Conservation (phyloP, 179 eudicot genomes). For the Silene vulgaris region DNA sequence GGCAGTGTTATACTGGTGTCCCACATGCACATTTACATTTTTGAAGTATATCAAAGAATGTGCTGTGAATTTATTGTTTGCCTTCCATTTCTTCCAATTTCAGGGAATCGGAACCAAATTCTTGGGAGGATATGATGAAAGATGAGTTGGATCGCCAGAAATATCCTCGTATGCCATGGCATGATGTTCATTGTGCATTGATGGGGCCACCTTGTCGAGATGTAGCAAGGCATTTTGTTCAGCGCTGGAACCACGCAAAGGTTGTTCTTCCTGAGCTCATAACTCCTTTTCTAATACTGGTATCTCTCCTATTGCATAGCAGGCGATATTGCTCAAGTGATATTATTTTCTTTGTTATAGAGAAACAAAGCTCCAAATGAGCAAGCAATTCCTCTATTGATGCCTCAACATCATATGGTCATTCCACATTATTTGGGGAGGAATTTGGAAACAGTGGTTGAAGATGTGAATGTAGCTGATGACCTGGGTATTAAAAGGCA, state of each 20-base stretch:
- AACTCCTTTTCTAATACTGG: slow-evolving; percentile 8
- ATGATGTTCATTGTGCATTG: slow-evolving; percentile 97
- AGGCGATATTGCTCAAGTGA: slow-evolving; percentile 12
- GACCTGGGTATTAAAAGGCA: slow-evolving; percentile 33
- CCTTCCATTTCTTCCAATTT: not conserved
- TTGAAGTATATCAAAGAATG: not conserved
- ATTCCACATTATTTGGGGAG: slow-evolving; percentile 87
- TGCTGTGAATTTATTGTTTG: slow-evolving; percentile 15
- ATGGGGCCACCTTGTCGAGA: slow-evolving; percentile 99
- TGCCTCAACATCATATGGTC: slow-evolving; percentile 98
- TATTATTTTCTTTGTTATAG: slow-evolving; percentile 37
- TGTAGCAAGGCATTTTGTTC: slow-evolving; percentile 94
- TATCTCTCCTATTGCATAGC: slow-evolving; percentile 10
- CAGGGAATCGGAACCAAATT: slow-evolving; percentile 94
- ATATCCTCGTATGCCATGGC: slow-evolving; percentile 99
- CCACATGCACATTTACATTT: not conserved
- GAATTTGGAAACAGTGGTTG: slow-evolving; percentile 29
- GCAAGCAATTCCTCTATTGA: slow-evolving; percentile 82
- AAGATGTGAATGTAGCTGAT: slow-evolving; percentile 24
- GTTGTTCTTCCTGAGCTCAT: slow-evolving; percentile 33
- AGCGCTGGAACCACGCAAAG: slow-evolving; percentile 98
- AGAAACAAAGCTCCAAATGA: slow-evolving; percentile 94
- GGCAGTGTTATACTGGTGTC: not conserved
- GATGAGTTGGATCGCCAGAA: slow-evolving; percentile 80
- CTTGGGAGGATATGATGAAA: slow-evolving; percentile 95